Evolutionary conservation across 441 rosid species (phyloP).

Genomic region (Gossypium gossypioides): DNA sequence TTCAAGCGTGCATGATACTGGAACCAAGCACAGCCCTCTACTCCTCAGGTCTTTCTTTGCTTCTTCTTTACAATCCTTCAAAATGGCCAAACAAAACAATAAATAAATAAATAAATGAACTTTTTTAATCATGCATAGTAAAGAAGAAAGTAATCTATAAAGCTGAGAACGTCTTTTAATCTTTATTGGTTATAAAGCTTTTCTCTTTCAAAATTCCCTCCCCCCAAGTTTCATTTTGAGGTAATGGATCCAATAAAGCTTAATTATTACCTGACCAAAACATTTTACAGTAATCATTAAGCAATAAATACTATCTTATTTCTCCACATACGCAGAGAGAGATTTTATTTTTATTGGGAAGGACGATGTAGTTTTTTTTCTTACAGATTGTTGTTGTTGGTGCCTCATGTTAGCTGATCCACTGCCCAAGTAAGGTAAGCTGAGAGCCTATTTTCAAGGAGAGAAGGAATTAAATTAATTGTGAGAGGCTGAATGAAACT

Average conservation of each 20-base stretch:
- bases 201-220: slow-evolving; percentile 14
- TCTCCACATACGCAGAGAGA: neutral
- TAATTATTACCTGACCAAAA: slow-evolving; percentile 44
- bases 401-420: slow-evolving; percentile 57
- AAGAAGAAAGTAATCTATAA: slow-evolving; percentile 22
- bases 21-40: slow-evolving; percentile 83
- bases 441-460: slow-evolving; percentile 56
- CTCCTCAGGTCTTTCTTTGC: slow-evolving; percentile 54
- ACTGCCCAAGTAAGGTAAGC: slow-evolving; percentile 85
- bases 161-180: slow-evolving; percentile 26
- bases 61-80: slow-evolving; percentile 36
- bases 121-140: slow-evolving; percentile 3
- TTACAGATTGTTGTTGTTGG: slow-evolving; percentile 58
- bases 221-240: slow-evolving; percentile 13
- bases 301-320: slow-evolving; percentile 21
- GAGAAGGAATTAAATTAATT: slow-evolving; percentile 13
- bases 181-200: slow-evolving; percentile 16
- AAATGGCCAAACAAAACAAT: neutral
- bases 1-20: slow-evolving; percentile 69
- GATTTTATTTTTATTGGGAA: neutral
- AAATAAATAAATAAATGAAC: neutral
- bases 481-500: slow-evolving; percentile 16
- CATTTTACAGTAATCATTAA: slow-evolving; percentile 19
- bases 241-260: slow-evolving; percentile 51
- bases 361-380: slow-evolving; percentile 10